Evolutionary conservation across 371 early-diverging fungal genomes (phyloP).

Genomic region (Rhizopus microsporus): DNA sequence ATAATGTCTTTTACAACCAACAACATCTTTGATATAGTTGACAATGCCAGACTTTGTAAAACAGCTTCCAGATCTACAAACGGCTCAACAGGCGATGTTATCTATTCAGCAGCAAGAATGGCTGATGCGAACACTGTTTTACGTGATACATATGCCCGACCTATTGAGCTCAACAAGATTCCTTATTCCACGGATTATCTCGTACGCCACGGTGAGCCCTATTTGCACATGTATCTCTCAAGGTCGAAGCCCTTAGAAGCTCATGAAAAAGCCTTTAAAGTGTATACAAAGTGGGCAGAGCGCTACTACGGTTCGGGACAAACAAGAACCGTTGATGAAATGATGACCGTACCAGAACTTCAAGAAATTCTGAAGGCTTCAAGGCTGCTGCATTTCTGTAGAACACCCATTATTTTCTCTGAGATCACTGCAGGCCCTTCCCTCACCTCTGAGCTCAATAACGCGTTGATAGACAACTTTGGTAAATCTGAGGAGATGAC

Average conservation of each 20-base stretch:
- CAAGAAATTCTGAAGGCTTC: constrained; percentile 63
- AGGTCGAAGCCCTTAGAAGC: constrained; percentile 60
- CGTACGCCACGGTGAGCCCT: constrained; percentile 59
- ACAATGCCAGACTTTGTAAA: constrained; percentile 20
- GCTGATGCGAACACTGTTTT: constrained; percentile 57
- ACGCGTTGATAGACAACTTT: not conserved
- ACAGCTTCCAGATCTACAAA: constrained; percentile 4
- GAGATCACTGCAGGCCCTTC: constrained; percentile 21
- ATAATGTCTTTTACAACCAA: not conserved
- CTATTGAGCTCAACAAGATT: constrained; percentile 26
- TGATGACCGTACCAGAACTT: constrained; percentile 57
- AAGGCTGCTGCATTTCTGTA: constrained; percentile 64
- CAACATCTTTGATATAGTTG: constrained; percentile 25
- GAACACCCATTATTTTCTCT: constrained; percentile 64
- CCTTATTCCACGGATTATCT: constrained; percentile 53
- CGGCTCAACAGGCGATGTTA: constrained; percentile 14
- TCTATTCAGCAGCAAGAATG: constrained; percentile 28
- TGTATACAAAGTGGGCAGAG: constrained; percentile 69
- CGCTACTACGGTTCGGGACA: constrained; percentile 44
- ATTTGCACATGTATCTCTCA: constrained; percentile 53
- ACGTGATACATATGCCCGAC: constrained; percentile 51
- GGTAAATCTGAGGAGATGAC: constrained; percentile 24
- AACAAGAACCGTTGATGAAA: constrained; percentile 39
- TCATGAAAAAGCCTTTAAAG: constrained; percentile 65
- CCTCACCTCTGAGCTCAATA: not conserved